phyloP scores from a whole-genome alignment of 164 flowering plant genomes.

The Cinnamomum chago region DNA sequence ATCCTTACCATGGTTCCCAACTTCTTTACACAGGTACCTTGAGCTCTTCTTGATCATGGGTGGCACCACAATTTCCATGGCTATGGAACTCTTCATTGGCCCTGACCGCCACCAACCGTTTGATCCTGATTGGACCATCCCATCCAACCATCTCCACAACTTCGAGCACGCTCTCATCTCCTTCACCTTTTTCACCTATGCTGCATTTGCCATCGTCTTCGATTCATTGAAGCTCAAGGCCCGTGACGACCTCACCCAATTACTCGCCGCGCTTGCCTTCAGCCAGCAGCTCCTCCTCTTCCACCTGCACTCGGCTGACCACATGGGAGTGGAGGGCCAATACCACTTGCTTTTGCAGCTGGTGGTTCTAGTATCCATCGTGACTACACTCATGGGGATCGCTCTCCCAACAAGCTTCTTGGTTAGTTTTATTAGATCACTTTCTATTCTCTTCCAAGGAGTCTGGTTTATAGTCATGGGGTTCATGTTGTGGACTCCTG shows the following conservation, averaged over 20 bases:
- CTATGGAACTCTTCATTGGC: conserved; percentile 38
- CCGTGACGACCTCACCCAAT: conserved; percentile 33
- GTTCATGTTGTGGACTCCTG: conserved; percentile 68
- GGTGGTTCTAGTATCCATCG: conserved; percentile 29
- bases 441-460: conserved; percentile 65
- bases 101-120: conserved; percentile 30
- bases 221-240: conserved; percentile 24
- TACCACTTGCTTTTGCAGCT: conserved; percentile 50
- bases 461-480: conserved; percentile 75
- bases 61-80: conserved; percentile 18
- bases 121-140: conserved; percentile 36
- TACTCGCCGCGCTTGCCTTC: conserved; percentile 55
- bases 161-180: conserved; percentile 39
- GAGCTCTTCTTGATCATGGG: conserved; percentile 36
- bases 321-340: conserved; percentile 58
- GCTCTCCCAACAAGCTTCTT: conserved; percentile 45
- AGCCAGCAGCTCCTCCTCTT: conserved; percentile 65
- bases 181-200: conserved; percentile 26
- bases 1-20: conserved; percentile 30
- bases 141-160: conserved; percentile 37
- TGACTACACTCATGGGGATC: conserved; percentile 62
- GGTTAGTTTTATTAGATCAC: conserved; percentile 61
- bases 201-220: conserved; percentile 24
- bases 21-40: conserved; percentile 14
- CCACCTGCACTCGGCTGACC: conserved; percentile 56